Evolutionary conservation across 192 early-diverging fungal species (phyloP).

Genomic region (Allomyces macrogynus): DNA sequence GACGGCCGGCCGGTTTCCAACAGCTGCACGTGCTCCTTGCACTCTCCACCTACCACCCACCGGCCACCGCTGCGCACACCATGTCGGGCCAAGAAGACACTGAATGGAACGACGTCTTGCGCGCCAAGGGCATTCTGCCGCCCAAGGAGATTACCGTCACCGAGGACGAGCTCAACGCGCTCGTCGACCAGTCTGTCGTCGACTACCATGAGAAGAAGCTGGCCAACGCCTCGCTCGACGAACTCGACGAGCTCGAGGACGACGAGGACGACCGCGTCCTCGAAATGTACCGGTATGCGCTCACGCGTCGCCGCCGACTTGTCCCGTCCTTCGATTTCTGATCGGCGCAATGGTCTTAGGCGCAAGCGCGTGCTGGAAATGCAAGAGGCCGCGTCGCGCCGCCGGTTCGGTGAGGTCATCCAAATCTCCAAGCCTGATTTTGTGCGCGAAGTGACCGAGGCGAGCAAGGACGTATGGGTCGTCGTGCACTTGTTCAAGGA

Average conservation of each 20-base stretch:
- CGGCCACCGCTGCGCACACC: too few species aligned
- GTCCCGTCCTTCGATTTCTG: too few species aligned
- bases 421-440: constrained; percentile 92
- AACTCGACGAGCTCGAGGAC: constrained; percentile 83
- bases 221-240: constrained; percentile 49
- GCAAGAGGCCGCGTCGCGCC: constrained; percentile 39
- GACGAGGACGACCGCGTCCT: constrained; percentile 74
- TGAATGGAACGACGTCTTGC: constrained; percentile 78
- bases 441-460: constrained; percentile 67
- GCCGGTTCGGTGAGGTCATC: constrained; percentile 63
- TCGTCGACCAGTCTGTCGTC: constrained; percentile 46
- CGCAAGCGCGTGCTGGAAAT: constrained; percentile 46
- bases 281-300: constrained; percentile 41
- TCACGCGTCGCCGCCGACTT: too few species aligned
- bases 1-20: too few species aligned
- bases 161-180: constrained; percentile 50
- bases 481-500: constrained; percentile 46
- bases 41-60: too few species aligned
- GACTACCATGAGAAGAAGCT: constrained; percentile 33
- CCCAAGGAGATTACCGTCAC: constrained; percentile 45
- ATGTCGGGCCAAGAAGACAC: neutral
- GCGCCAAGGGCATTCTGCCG: constrained; percentile 74
- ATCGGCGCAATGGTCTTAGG: too few species aligned
- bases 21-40: too few species aligned
- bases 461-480: constrained; percentile 47